These are phyloP conservation scores for Thuidium tamariscinum DNA, from an alignment of 225 moss, liverwort and hornwort species.

Conservation along the genomic window DNA sequence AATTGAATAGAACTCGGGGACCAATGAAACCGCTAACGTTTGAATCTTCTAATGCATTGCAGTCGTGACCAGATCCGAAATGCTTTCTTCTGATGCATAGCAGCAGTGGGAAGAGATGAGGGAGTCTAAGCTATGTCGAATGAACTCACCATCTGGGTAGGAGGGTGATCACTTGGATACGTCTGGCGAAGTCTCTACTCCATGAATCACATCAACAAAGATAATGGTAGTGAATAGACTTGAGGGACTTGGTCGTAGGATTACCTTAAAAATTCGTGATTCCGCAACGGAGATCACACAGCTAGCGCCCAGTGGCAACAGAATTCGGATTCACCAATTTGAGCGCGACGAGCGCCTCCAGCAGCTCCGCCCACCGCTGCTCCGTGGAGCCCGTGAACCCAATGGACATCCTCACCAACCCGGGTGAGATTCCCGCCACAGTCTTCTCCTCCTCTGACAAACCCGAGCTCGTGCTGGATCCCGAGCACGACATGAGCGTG, in stretches of 20 bases:
- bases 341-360: conserved; percentile 56
- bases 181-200: not conserved
- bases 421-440: conserved; percentile 43
- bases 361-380: conserved; percentile 75
- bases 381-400: conserved; percentile 76
- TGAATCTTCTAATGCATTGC: not conserved
- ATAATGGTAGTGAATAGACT: not conserved
- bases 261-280: not conserved
- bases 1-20: not conserved
- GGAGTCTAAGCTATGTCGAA: not conserved
- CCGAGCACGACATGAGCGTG: conserved; percentile 76
- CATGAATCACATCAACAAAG: not conserved
- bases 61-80: too few species aligned
- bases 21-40: not conserved
- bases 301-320: not conserved
- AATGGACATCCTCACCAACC: conserved; percentile 80
- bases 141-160: not conserved
- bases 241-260: not conserved
- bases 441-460: conserved; percentile 42
- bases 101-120: not conserved
- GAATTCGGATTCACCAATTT: conserved; percentile 31
- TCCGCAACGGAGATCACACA: not conserved
- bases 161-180: not conserved
- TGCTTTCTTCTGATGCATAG: not conserved
- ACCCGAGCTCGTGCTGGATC: conserved; percentile 52